Base-by-base conservation (phyloP, 2,329 filamentous ascomycete genomes). In the Alternaria solani region DNA sequence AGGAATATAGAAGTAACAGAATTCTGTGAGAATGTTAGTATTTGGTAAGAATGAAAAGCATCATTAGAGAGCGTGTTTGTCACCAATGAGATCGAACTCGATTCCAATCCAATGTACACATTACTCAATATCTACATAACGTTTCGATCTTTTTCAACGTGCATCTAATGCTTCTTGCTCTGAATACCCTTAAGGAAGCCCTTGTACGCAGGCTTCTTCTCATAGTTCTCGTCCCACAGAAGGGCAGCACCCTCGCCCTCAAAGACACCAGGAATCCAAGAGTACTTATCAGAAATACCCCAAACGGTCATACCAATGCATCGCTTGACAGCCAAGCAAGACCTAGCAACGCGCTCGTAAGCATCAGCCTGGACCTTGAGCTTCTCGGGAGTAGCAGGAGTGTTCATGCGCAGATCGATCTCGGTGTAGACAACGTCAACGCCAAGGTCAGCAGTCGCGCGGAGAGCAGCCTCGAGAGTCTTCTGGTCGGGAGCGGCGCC, bases 361-460 rank as follows among this genome's bases (percentile, higher is more conserved):
- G 83, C 83, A 23, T 72, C 70, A 1, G 81, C 81, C 73, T 88
- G 86, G 16, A 81, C 80, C 36, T 76, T 67, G 9, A 82, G 73
- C 26, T 79, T 80, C 5, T 79, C 69, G 0, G 75, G 68, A 2
- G 78, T 82, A 3, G 82, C 71, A 0, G 86, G 85, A 1, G 86
- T 77, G 9, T 76, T 77, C 25, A 75, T 74, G 62, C 87, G 81
- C 65, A 89, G 84, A 68, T 89, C 88, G 14, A 89, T 77, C 79
- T 89, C 87, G 2, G 87, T 89, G 75, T 87, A 85, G 5, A 84
- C 86, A 20, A 89, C 84, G 61, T 89, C 86, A 18, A 87, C 80
- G 20, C 82, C 83, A 4, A 86, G 80, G 4, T 81, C 79, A 1
- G 83, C 80, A 73, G 87, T 88, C 25, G 82, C 79, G 49, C 79